Base-by-base conservation (phyloP, 768 basidiomycete species). In the Candolleomyces efflorescens region DNA sequence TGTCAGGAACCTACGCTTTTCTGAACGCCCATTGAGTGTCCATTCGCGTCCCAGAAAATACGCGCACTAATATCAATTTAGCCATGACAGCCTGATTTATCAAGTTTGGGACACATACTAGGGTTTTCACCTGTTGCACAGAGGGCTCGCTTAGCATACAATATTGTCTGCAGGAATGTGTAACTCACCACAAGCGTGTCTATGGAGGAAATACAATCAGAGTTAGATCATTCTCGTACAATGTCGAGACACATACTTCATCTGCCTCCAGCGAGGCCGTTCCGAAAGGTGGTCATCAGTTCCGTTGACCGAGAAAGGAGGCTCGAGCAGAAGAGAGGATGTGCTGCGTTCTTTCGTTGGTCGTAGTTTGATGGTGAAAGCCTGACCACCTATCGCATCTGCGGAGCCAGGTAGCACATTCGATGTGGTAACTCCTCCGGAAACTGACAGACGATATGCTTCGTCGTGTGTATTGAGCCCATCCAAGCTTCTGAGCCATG, bases 341-440 rank as follows among this genome's bases (percentile, higher is more conserved):
- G 90, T 80, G 0, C 89, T 86, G 32, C 85, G 80, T 61, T 90
- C 89, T 18, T 75, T 62, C 0, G 91, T 93, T 56, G 82, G 81
- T 39, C 93, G 80, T 17, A 90, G 72, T 69, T 94, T 94, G 64
- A 94, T 83, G 50, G 85, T 80, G 65, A 92, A 94, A 0, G 90
- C 91, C 67, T 93, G 91, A 10, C 92, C 92, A 51, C 89, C 82
- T 55, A 87, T 84, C 4, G 83, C 82, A 63, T 85, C 77, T 2
- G 82, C 85, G 45, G 82, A 86, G 0, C 90, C 91, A 17, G 91
- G 91, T 5, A 92, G 75, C 12, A 92, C 75, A 54, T 90, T 77
- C 12, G 84, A 78, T 0, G 86, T 89, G 3, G 90, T 90, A n/a
- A 92, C 77, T n/a, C 91, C 91, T 9, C 90, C 89, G 0, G 90